Percentiles rank a stretch among this genome's conserved stretches.
These are phyloP conservation scores for Arachis hypogaea DNA, from an alignment of 306 rosid species.

Conservation along the genomic window DNA sequence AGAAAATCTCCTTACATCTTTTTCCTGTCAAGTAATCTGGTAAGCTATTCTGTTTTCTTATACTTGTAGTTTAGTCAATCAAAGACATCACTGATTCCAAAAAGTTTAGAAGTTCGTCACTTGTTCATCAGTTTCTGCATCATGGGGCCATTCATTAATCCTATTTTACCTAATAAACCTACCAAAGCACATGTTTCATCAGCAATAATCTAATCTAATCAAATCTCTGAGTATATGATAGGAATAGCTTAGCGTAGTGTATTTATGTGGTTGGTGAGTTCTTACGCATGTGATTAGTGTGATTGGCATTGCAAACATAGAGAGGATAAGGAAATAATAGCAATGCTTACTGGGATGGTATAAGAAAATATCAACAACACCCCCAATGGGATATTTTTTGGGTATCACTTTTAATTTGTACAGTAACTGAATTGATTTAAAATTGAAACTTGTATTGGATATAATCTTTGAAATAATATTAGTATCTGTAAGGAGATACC, in stretches of 20 bases:
- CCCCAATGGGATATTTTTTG: too few species aligned
- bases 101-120: conserved; percentile 9
- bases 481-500: too few species aligned
- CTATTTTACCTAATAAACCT: background rate
- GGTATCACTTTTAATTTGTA: too few species aligned
- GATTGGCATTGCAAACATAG: background rate
- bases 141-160: background rate
- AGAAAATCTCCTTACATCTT: conserved; percentile 21
- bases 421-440: too few species aligned
- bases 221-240: background rate
- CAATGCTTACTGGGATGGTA: background rate
- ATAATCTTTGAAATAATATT: too few species aligned
- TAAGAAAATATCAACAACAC: too few species aligned
- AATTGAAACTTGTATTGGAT: too few species aligned
- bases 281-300: background rate
- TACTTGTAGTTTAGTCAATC: background rate
- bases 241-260: too few species aligned
- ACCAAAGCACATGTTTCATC: conserved; percentile 30
- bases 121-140: background rate
- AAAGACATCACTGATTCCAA: background rate
- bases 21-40: conserved; percentile 28
- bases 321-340: background rate
- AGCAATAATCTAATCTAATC: conserved; percentile 3
- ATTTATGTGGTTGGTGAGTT: background rate
- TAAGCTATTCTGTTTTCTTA: conserved; percentile 24